phyloP scores from a whole-genome alignment of 73 alveolate genomes.

The Paramecium caudatum region DNA sequence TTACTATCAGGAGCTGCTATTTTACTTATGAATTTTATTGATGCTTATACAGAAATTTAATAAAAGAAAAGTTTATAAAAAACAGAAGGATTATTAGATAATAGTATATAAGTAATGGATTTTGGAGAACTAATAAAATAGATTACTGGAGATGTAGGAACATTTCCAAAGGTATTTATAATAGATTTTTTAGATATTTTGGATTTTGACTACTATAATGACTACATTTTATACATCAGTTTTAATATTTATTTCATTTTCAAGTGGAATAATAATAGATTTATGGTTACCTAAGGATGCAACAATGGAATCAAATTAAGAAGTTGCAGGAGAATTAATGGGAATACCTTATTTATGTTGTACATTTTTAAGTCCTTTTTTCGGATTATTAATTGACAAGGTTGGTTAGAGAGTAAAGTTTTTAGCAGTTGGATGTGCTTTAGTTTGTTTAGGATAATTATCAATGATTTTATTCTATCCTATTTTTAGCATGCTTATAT shows the following conservation, averaged over 20 bases:
- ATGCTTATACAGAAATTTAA: not conserved
- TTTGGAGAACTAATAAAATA: slow-evolving; percentile 9
- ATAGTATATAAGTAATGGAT: slow-evolving; percentile 40
- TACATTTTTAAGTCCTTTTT: slow-evolving; percentile 57
- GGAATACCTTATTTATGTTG: slow-evolving; percentile 72
- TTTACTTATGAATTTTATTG: not conserved
- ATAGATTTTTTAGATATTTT: slow-evolving; percentile 54
- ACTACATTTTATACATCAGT: slow-evolving; percentile 71
- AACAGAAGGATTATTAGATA: slow-evolving; percentile 32
- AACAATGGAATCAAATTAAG: slow-evolving; percentile 64
- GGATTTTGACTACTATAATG: slow-evolving; percentile 72
- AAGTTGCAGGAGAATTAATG: slow-evolving; percentile 77
- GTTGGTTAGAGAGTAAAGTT: slow-evolving; percentile 69
- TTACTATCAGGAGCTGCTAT: slow-evolving; percentile 8
- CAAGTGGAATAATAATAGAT: slow-evolving; percentile 68
- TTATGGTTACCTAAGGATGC: slow-evolving; percentile 71
- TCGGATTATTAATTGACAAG: slow-evolving; percentile 70
- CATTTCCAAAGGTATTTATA: slow-evolving; percentile 22
- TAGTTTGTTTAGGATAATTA: slow-evolving; percentile 40
- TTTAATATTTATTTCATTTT: slow-evolving; percentile 63
- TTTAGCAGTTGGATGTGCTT: slow-evolving; percentile 19
- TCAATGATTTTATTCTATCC: slow-evolving; percentile 65
- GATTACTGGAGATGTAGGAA: not conserved
- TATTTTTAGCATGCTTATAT: slow-evolving; percentile 27
- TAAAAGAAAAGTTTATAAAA: not conserved